Conservation (phyloP, 2,329 filamentous ascomycete species). For the Pseudopyricularia cyperi region DNA sequence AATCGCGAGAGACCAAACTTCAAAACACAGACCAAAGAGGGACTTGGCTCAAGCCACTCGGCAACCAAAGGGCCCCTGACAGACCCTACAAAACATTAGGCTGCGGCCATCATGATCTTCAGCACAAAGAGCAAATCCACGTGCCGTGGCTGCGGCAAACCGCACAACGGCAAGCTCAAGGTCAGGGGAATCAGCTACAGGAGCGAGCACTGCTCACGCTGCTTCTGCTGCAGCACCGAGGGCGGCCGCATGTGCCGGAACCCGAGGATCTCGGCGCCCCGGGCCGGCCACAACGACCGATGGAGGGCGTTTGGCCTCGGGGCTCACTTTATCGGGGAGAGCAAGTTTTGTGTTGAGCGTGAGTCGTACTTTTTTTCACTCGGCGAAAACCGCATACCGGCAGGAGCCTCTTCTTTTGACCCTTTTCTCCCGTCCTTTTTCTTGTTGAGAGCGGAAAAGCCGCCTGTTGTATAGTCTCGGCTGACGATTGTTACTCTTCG, state of each 20-base stretch:
- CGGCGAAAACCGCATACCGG: no score
- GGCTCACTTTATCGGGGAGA: neutral
- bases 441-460: neutral
- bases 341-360: neutral
- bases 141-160: neutral
- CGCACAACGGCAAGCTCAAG: neutral
- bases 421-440: neutral
- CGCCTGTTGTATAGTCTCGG: neutral
- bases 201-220: neutral
- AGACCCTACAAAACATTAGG: no score
- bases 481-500: neutral
- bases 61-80: no score
- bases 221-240: slow-evolving; percentile 1
- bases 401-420: no score
- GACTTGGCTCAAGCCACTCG: no score
- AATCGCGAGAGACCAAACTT: no score
- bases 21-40: no score
- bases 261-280: neutral
- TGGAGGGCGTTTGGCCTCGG: neutral
- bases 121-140: neutral
- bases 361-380: neutral
- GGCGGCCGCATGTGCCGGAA: neutral
- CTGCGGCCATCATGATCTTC: no score
- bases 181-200: neutral
- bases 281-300: neutral